Conservation (phyloP, 2,329 filamentous ascomycete genomes). For the Orbilia javanica region DNA sequence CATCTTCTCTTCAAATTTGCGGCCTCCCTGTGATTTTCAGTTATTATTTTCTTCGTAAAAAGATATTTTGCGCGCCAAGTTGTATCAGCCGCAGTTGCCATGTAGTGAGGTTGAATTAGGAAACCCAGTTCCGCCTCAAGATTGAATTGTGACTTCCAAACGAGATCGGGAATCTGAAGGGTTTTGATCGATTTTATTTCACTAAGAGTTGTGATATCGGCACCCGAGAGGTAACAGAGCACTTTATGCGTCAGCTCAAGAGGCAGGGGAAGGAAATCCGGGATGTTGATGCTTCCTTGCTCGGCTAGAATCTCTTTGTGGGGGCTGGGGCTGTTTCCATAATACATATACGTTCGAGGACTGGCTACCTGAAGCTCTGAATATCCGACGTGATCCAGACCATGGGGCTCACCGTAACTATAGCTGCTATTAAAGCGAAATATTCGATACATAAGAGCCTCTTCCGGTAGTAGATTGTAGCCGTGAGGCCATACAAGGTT, state of each 20-base stretch:
- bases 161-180: conserved; percentile 27
- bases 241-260: conserved; percentile 39
- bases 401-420: background rate
- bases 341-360: background rate
- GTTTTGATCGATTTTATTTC: conserved; percentile 7
- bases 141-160: conserved; percentile 39
- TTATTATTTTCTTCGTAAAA: conserved; percentile 3
- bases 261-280: conserved; percentile 32
- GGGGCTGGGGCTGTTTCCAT: background rate
- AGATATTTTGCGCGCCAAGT: conserved; percentile 24
- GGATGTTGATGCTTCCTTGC: background rate
- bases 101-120: background rate
- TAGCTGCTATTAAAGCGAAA: background rate
- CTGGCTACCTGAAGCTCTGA: background rate
- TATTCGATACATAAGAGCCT: background rate
- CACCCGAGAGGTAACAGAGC: conserved; percentile 25
- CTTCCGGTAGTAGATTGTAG: conserved; percentile 8
- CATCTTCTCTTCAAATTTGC: conserved; percentile 33
- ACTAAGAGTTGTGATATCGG: conserved; percentile 25
- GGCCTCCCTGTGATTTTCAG: background rate
- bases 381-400: background rate
- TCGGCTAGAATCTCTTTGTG: background rate
- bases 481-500: conserved; percentile 27
- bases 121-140: conserved; percentile 16
- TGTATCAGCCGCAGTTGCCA: background rate